Conservation (phyloP, 225 moss, liverwort and hornwort species). For the Pseudoscleropodium purum region DNA sequence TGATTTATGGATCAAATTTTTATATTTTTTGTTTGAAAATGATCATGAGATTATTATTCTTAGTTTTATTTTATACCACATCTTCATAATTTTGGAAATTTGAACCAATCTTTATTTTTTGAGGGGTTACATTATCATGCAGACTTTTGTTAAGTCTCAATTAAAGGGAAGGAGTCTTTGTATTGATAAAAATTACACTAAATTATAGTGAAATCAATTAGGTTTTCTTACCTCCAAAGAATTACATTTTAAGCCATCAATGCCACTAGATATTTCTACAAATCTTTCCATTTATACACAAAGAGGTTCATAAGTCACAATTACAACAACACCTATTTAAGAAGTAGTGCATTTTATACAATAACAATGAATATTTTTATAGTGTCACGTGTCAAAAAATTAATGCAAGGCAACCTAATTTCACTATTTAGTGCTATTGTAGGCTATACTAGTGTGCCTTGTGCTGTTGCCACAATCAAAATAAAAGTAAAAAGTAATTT, state of each 20-base stretch:
- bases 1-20: background rate
- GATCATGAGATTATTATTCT: background rate
- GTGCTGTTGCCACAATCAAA: no score
- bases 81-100: background rate
- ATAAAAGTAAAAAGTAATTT: no score
- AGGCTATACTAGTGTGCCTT: no score
- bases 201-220: no score
- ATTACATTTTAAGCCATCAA: background rate
- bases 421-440: no score
- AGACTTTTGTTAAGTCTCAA: background rate
- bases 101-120: background rate
- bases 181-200: background rate
- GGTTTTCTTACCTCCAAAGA: background rate
- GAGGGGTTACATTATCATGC: background rate
- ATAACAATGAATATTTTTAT: background rate
- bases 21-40: background rate
- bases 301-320: no score
- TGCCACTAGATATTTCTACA: no score
- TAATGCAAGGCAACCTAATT: background rate
- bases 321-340: no score
- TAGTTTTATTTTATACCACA: fast-evolving
- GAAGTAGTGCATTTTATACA: no score
- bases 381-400: background rate
- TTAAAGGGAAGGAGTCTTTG: background rate
- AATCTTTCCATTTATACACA: no score